These are phyloP conservation scores for Spinellus fusiger DNA, from an alignment of 192 early-diverging fungal species.

Conservation along the genomic window DNA sequence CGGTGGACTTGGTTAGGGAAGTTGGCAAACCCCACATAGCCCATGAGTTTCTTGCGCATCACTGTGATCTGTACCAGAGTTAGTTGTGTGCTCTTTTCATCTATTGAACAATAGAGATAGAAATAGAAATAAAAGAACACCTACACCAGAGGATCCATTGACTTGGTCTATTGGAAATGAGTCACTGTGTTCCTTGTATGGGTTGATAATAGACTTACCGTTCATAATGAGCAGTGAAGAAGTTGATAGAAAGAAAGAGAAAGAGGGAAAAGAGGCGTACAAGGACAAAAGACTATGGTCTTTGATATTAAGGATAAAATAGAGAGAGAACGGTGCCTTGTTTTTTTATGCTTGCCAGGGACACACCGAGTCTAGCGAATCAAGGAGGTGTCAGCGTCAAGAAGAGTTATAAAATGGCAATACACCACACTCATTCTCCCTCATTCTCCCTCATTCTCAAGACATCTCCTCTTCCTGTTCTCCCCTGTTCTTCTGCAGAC, in stretches of 20 bases:
- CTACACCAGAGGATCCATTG: slow-evolving; percentile 10
- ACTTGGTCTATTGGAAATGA: slow-evolving; percentile 3
- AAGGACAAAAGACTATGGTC: not conserved
- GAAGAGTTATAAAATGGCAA: no score
- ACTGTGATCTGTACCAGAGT: slow-evolving; percentile 19
- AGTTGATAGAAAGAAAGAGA: no score
- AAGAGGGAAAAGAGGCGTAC: not conserved
- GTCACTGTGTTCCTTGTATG: not conserved
- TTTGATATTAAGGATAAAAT: not conserved
- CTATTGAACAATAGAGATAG: not conserved
- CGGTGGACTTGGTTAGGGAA: slow-evolving; percentile 92
- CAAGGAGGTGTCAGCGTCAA: no score
- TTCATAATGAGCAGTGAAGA: not conserved
- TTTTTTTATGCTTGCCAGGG: not conserved
- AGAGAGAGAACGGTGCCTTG: not conserved
- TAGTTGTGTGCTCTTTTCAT: not conserved
- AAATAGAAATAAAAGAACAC: not conserved
- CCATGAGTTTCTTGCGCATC: slow-evolving; percentile 65
- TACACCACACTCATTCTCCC: not conserved
- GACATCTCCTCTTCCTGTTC: no score
- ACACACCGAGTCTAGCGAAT: no score
- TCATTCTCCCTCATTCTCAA: not conserved
- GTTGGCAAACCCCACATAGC: slow-evolving; percentile 96
- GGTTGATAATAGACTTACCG: not conserved
- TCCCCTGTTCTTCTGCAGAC: not conserved